These are phyloP conservation scores for Penicillium nucicola DNA, from an alignment of 495 filamentous ascomycete genomes.

Conservation along the genomic window DNA sequence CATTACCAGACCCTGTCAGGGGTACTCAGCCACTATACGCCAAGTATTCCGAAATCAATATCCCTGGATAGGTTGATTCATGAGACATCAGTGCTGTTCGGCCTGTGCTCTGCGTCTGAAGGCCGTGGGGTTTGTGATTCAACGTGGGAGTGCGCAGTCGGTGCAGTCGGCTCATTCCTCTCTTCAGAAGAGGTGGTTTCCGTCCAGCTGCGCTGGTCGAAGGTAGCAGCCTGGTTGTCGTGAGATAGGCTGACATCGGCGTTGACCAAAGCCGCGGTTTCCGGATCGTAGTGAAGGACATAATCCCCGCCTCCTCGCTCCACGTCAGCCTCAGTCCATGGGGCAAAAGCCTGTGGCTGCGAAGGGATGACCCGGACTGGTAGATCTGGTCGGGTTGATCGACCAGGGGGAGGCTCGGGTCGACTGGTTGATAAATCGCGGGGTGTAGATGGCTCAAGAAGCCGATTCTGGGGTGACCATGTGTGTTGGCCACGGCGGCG, in stretches of 20 bases:
- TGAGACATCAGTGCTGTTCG: neutral
- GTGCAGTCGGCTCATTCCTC: constrained; percentile 3
- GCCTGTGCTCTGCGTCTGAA: neutral
- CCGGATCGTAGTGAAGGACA: constrained; percentile 43
- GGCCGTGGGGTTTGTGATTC: neutral
- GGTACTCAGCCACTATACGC: neutral
- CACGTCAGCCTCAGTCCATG: constrained; percentile 35
- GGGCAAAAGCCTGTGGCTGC: constrained; percentile 35
- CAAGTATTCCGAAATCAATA: no score
- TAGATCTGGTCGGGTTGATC: constrained; percentile 11
- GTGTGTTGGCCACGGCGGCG: constrained; percentile 51
- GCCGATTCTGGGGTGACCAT: constrained; percentile 36
- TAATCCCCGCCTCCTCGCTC: constrained; percentile 29
- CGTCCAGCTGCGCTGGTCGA: constrained; percentile 21
- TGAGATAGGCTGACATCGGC: constrained; percentile 15
- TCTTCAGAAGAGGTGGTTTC: constrained; percentile 16
- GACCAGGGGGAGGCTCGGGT: constrained; percentile 12
- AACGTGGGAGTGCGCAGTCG: neutral
- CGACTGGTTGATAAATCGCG: neutral
- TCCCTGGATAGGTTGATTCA: no score
- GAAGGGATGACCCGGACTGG: constrained; percentile 41
- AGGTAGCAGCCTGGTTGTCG: neutral
- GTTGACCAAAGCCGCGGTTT: constrained; percentile 42
- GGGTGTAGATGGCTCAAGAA: constrained; percentile 9
- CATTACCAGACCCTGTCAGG: constrained; percentile 1